Percentiles rank a stretch among this genome's conserved stretches.
phyloP scores from a whole-genome alignment of 371 early-diverging fungal species.

The Mucor mucedo region DNA sequence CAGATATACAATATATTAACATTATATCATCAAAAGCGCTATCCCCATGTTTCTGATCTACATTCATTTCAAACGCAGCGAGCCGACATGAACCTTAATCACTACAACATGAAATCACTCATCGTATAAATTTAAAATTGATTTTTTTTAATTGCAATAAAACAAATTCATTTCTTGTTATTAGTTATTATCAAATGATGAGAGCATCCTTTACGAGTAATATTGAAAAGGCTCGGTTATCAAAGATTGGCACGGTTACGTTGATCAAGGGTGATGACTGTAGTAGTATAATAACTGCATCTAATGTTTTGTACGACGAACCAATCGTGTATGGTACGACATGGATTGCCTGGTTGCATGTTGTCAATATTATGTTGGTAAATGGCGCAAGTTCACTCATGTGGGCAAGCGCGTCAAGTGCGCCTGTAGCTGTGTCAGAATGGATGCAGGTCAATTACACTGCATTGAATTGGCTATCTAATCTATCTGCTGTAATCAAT shows the following conservation, averaged over 20 bases:
- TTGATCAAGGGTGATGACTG: neutral
- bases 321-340: constrained; percentile 21
- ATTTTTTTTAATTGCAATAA: too few species aligned
- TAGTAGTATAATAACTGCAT: neutral
- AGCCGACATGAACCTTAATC: neutral
- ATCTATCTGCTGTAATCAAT: constrained; percentile 38
- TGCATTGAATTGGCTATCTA: constrained; percentile 45
- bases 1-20: too few species aligned
- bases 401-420: constrained; percentile 42
- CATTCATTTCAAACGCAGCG: neutral
- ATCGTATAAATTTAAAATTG: too few species aligned
- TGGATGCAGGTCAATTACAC: constrained; percentile 40
- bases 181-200: neutral
- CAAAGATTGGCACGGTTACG: neutral
- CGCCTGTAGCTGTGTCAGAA: constrained; percentile 25
- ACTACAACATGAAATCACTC: neutral
- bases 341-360: constrained; percentile 27
- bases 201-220: neutral
- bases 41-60: too few species aligned
- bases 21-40: too few species aligned
- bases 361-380: constrained; percentile 23
- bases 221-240: neutral
- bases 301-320: neutral
- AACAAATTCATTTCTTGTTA: neutral
- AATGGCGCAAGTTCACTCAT: constrained; percentile 34